Base-by-base conservation (phyloP, 768 basidiomycete species). In the Cyclocybe cylindracea region DNA sequence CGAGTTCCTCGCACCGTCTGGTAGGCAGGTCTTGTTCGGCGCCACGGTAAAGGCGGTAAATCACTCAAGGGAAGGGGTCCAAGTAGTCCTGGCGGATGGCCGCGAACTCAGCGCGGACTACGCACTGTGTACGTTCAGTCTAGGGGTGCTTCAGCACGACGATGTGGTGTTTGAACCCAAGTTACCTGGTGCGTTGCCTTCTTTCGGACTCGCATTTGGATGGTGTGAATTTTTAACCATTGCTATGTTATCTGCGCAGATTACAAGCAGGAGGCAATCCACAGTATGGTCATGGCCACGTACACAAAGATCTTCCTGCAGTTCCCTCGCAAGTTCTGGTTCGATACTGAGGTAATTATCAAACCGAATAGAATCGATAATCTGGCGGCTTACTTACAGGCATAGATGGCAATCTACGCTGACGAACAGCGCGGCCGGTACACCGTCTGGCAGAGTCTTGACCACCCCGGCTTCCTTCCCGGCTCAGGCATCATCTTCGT, bases 231-330 rank as follows among this genome's bases (percentile, higher is more conserved):
- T 18, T 10, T 14, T 16, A 14, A 34, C 6, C 19, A 45, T 14
- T 48, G 9, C 32, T 7, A 10, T 14, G 36, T 39, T 7, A 40
- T 8, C 16, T 16, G 16, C 16, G 16, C 36, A 61, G 69, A 58
- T 8, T 87, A 77, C 72, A 87, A 87, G 61, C 50, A 70, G n/a
- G 85, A 87, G 50, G 85, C 85, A 4, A 80, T 87, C 35, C 77
- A 80, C 32, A 78, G 77, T 50, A 79, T 86, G 66, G 71, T 72
- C 10, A 86, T 87, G 86, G 83, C 71, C 5, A 84, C 78, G 1
- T 87, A 84, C 54, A 84, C 86, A 2, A 87, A 87, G 64, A 85
- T 87, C 19, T 87, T 86, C 65, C 60, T 87, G 43, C 77, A 83
- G 54, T 87, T 87, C 59, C 71, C 78, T 0, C 60, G 77, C 48